Evolutionary conservation across 345 rosid species (phyloP), one percentile per base, ranked within the genome.

Genomic region (Raphanus raphanistrum): DNA sequence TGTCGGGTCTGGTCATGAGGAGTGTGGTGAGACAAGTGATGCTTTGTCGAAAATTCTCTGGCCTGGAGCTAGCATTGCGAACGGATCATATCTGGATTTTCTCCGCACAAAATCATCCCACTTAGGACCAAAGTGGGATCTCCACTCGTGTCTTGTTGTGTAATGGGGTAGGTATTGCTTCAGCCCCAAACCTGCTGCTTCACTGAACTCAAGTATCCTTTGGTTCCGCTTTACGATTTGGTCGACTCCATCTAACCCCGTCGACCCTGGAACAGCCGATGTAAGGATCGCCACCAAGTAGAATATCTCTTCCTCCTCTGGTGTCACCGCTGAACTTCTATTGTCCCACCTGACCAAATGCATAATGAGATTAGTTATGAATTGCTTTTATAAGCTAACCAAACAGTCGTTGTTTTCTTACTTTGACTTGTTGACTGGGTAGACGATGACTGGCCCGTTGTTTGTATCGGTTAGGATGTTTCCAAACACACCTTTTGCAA

Each of bases 121-220:
- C 71, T 67, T 84, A 50, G 86, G 77, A 36, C 96, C 98, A 81
- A 88, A 94, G 83, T 94, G 99, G 50, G 85, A 73, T 81, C 77
- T 82, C 99, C 99, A 94, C 73, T 92, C 94, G 73, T 81, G 84
- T 74, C 88, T 88, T 33, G 88, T 88, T 1, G 85, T 83, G 83
- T 89, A 92, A 75, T 94, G 97, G 58, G 98, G 91, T 80, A 90
- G 84, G 80, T 92, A 94, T 65, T 94, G 96, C 94, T 92, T 94
- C 80, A 86, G 79, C 71, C 96, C 96, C 25, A 92, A 82, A 36
- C 35, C 61, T 12, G 84, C 90, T 63, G 66, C 85, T 72, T 87
- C 85, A 76, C 97, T 86, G 74, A 85, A 90, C 3, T 88, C 89
- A 28, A 92, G 61, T 67, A 92, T 87, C 76, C 87, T 84, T 65